Conservation (phyloP, 75 land plant genomes). For the Picea sitchensis region DNA sequence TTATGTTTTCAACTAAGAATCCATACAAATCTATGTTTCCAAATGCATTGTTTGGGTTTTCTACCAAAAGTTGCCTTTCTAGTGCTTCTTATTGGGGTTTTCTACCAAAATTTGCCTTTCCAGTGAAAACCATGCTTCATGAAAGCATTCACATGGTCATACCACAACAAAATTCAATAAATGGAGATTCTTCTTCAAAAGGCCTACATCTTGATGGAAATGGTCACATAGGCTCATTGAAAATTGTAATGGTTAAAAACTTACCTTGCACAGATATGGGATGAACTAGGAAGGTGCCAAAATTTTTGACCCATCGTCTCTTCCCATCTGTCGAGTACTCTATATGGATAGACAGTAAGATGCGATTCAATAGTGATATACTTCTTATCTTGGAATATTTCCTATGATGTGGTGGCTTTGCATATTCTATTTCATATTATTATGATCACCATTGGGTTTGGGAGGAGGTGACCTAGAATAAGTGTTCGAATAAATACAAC, state of each 20-base stretch:
- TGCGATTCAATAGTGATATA: too few species aligned
- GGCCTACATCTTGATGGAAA: conserved; percentile 54
- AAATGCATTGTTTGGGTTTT: neutral
- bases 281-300: conserved; percentile 88
- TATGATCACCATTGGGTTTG: too few species aligned
- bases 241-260: conserved; percentile 72
- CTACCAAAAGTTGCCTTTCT: neutral
- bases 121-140: neutral
- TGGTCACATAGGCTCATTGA: conserved; percentile 84
- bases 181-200: conserved; percentile 23
- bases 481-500: too few species aligned
- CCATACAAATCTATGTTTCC: conserved; percentile 56
- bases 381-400: too few species aligned
- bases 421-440: too few species aligned
- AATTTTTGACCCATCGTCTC: conserved; percentile 84
- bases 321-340: conserved; percentile 84
- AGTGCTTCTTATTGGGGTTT: neutral
- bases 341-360: too few species aligned
- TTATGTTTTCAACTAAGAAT: conserved; percentile 31
- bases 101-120: neutral
- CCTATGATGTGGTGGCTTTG: too few species aligned
- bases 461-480: too few species aligned
- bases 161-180: too few species aligned
- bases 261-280: conserved; percentile 84
- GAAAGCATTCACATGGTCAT: neutral